Evolutionary conservation across 2,329 filamentous ascomycete genomes (phyloP), one percentile per base, ranked within the genome.

Genomic region (Botrytis paeoniae): DNA sequence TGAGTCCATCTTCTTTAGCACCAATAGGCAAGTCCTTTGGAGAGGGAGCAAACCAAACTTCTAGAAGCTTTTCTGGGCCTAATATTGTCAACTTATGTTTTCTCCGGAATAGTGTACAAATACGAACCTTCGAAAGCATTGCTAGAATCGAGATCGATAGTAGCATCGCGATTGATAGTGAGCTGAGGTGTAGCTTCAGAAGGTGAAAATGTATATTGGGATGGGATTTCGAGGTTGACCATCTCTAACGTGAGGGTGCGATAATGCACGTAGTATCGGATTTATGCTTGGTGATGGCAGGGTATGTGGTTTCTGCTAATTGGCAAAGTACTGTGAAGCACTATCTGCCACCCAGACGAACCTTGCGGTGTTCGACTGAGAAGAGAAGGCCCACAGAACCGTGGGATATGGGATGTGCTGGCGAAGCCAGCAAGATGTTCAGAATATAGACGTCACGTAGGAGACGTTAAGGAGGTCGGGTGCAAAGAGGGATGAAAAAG

Each of bases 341-440:
- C 94, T 94, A 92, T 94, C 94, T 97, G 91, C 93, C 90, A 88
- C 93, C 90, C 93, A 97, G 94, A 95, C 93, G 93, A 95, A 95
- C 92, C 89, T 92, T 94, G 92, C 89, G 90, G 91, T 88, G 92
- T 93, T 88, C 93, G 94, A 89, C 90, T 93, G 93, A 95, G 93
- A 86, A 95, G 92, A 96, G 93, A 94, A 96, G 94, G 93, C 94
- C 93, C 94, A 96, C 92, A 89, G 88, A 87, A 88, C 84, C 86
- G 88, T 86, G 85, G 86, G 84, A 83, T 83, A 84, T 80, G 79
- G 81, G 84, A 84, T 86, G 88, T 89, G 93, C 92, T 95, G 93
- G 94, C 89, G 91, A 39, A 57, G 74, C 74, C 74, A 95, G 92
- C 92, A 89, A 87, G 92, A 87, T 87, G 79, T 78, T 82, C 75